These are phyloP conservation scores for Entrophospora sp. DNA, from an alignment of 192 early-diverging fungal species.

Conservation along the genomic window DNA sequence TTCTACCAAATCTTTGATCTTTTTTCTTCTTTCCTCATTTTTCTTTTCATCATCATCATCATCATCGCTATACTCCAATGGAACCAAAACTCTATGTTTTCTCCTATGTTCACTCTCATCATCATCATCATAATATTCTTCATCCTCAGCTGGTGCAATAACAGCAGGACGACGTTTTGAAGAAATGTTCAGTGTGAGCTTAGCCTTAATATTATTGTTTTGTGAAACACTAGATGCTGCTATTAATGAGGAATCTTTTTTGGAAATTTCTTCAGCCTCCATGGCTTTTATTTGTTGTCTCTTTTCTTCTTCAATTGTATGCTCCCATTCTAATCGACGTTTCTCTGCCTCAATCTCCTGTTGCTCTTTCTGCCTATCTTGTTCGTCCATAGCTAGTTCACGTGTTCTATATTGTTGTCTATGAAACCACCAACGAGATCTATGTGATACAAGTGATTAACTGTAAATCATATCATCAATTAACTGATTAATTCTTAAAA, in stretches of 20 bases:
- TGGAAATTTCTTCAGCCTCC: background rate
- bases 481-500: background rate
- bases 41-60: conserved; percentile 45
- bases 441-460: too few relatives aligned
- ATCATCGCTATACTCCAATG: conserved; percentile 41
- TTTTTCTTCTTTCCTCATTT: conserved; percentile 52
- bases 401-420: conserved; percentile 47
- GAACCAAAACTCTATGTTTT: conserved; percentile 37
- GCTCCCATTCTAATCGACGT: conserved; percentile 23
- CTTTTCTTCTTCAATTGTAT: conserved; percentile 19
- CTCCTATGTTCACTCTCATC: conserved; percentile 43
- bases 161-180: conserved; percentile 23
- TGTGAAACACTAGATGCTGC: conserved; percentile 21
- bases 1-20: conserved; percentile 56
- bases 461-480: too few relatives aligned
- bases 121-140: conserved; percentile 35
- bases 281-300: conserved; percentile 22
- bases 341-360: conserved; percentile 37
- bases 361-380: conserved; percentile 43
- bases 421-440: conserved; percentile 62
- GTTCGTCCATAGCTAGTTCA: conserved; percentile 59
- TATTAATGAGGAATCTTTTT: background rate
- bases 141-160: conserved; percentile 2
- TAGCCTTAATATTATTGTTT: background rate
- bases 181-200: conserved; percentile 11